Base-by-base conservation (phyloP, 306 rosid genomes). In the Sicyos edulis region DNA sequence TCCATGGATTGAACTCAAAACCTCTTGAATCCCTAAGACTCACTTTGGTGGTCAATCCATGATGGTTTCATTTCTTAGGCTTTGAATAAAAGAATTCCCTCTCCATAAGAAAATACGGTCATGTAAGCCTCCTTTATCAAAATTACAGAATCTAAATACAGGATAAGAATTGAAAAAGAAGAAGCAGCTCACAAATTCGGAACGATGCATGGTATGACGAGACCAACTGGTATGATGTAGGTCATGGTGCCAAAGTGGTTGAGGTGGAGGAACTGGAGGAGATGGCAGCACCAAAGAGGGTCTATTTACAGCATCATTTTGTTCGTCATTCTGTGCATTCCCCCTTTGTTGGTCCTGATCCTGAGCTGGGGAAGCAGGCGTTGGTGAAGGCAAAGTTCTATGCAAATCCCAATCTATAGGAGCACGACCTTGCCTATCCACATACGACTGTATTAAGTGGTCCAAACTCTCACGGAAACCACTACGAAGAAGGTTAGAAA, bases 381-480 rank as follows among this genome's bases (percentile, higher is more conserved):
- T 72, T 59, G 96, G 79, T 14, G 87, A 77, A 24, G 96, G 92
- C 83, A 93, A 76, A 82, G 83, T 91, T 64, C 97, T 87, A 71
- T 93, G 97, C 85, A 91, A 87, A 91, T 95, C 97, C 99, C 99
- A 95, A 83, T 95, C 97, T 75, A 95, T 85, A 59, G 97, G 99
- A 24, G 99, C 79, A 73, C 80, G 91, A 70, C 96, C 89, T 88
- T 86, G 96, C 89, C 99, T 91, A 80, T 89, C 96, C 40, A 91
- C 99, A 59, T 95, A 95, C 5, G 99, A 95, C 80, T 95, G 97
- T 71, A 95, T 95, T 78, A 95, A 82, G 17, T 95, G 99, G 79
- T 95, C 99, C 80, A 95, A 82, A 84, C 96, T 95, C 87, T 95
- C 99, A 8, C 99, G 99, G 78, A 95, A 95, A 24, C 99, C 97